Evolutionary conservation across 768 basidiomycete species (phyloP).

Genomic region (Glaciozyma martinii): DNA sequence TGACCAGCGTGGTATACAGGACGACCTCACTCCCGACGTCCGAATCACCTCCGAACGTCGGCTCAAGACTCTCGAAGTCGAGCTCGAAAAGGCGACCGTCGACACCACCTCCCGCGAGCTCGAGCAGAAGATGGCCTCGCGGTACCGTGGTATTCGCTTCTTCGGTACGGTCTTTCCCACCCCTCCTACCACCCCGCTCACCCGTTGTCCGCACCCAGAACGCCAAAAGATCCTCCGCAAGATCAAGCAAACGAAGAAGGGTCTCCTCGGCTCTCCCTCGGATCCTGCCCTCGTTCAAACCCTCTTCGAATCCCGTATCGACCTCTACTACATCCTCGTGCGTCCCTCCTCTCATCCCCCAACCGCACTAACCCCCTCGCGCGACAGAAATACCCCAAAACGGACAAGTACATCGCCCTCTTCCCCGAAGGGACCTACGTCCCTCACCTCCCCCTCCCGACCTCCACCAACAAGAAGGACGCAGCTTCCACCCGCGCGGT

Average conservation of each 20-base stretch:
- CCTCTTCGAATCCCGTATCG: slow-evolving; percentile 62
- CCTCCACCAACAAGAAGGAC: slow-evolving; percentile 47
- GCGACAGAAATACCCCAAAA: slow-evolving; percentile 70
- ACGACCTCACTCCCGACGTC: slow-evolving; percentile 73
- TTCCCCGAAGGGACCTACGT: slow-evolving; percentile 49
- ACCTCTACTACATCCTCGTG: slow-evolving; percentile 86
- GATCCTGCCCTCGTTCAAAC: slow-evolving; percentile 36
- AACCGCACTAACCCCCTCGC: neutral
- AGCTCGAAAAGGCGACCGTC: slow-evolving; percentile 49
- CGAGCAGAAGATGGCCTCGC: slow-evolving; percentile 62
- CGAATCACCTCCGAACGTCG: slow-evolving; percentile 72
- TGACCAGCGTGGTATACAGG: slow-evolving; percentile 43
- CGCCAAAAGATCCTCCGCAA: slow-evolving; percentile 76
- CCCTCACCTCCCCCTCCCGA: neutral
- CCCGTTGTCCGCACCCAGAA: slow-evolving; percentile 47
- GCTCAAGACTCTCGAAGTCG: slow-evolving; percentile 62
- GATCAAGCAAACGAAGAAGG: slow-evolving; percentile 59
- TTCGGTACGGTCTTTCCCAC: slow-evolving; percentile 53
- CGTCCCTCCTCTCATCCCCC: neutral
- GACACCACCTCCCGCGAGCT: slow-evolving; percentile 50
- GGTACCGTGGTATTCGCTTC: slow-evolving; percentile 87
- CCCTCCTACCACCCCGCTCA: neutral
- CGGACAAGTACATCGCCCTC: slow-evolving; percentile 78
- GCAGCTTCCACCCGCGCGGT: slow-evolving; percentile 31
- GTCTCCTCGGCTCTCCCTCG: slow-evolving; percentile 36